Evolutionary conservation across 176 grass and related monocot species (phyloP).

Genomic region (Thalia dealbata): DNA sequence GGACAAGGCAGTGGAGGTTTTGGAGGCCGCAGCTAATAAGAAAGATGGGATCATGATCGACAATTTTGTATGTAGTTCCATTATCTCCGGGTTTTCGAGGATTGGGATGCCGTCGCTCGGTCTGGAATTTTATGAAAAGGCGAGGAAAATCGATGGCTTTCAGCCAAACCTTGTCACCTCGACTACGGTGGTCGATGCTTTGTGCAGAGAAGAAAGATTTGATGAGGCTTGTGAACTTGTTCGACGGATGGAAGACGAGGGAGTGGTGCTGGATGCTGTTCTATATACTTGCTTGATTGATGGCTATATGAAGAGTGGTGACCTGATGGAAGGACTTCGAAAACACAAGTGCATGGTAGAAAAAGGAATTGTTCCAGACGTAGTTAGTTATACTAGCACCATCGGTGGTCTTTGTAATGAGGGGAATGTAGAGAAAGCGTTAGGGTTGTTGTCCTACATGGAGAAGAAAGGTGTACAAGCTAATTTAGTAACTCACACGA

Average conservation of each 20-base stretch:
- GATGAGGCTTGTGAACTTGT: slow-evolving; percentile 31
- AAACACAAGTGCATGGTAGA: slow-evolving; percentile 42
- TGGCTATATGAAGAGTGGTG: slow-evolving; percentile 37
- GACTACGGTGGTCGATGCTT: slow-evolving; percentile 34
- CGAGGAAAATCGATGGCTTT: slow-evolving; percentile 28
- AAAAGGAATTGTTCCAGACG: slow-evolving; percentile 40
- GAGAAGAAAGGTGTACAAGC: slow-evolving; percentile 24
- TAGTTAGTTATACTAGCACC: slow-evolving; percentile 54
- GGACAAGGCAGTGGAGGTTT: slow-evolving; percentile 42
- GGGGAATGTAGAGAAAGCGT: slow-evolving; percentile 66
- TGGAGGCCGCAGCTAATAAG: slow-evolving; percentile 39
- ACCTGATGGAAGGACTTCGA: slow-evolving; percentile 50
- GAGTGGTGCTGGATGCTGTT: slow-evolving; percentile 34
- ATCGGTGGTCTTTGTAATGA: slow-evolving; percentile 58
- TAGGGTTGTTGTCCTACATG: slow-evolving; percentile 59
- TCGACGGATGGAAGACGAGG: slow-evolving; percentile 35
- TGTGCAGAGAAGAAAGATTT: slow-evolving; percentile 40
- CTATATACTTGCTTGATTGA: slow-evolving; percentile 47
- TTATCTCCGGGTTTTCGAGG: slow-evolving; percentile 52
- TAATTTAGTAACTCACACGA: slow-evolving; percentile 69
- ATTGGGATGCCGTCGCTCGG: slow-evolving; percentile 19
- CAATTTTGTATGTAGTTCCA: slow-evolving; percentile 54
- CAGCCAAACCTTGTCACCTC: slow-evolving; percentile 43
- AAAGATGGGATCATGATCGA: slow-evolving; percentile 29
- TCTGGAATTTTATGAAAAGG: slow-evolving; percentile 44